Evolutionary conservation across 2,329 filamentous ascomycete genomes (phyloP).

Genomic region (Colletotrichum scovillei): DNA sequence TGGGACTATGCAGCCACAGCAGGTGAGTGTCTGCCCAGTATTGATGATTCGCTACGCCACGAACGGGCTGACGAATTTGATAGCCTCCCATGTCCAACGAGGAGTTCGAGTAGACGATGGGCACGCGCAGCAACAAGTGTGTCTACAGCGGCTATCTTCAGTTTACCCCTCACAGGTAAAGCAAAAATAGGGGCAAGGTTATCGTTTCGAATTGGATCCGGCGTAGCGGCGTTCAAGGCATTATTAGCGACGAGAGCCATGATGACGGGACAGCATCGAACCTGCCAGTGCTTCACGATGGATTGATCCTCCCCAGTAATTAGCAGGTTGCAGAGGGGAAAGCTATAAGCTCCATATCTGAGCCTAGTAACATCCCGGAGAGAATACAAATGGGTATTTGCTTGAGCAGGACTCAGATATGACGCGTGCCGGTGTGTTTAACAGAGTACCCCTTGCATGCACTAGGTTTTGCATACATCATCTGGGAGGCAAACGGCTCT

Average conservation of each 20-base stretch:
- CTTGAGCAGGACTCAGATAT: background rate
- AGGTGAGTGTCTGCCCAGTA: conserved; percentile 66
- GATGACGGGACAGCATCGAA: conserved; percentile 14
- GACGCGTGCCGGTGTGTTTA: background rate
- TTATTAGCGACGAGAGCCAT: background rate
- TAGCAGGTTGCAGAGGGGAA: background rate
- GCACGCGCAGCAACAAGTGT: background rate
- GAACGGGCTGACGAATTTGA: background rate
- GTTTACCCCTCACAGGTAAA: background rate
- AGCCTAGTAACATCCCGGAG: background rate
- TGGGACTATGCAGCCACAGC: conserved; percentile 82
- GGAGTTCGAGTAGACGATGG: conserved; percentile 53
- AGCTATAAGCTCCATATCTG: background rate
- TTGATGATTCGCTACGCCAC: background rate
- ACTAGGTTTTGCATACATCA: background rate
- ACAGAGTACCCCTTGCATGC: background rate
- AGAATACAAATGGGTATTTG: conserved; percentile 17
- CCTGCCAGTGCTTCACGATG: background rate
- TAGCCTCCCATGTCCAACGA: conserved; percentile 58
- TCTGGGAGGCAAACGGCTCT: conserved; percentile 21
- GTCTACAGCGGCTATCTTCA: background rate
- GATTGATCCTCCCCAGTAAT: background rate
- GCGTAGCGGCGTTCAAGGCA: conserved; percentile 30
- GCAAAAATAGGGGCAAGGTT: background rate
- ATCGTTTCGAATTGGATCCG: conserved; percentile 14